Evolutionary conservation across 2,329 filamentous ascomycete species (phyloP).

Genomic region (Ambrosiella beaveri): DNA sequence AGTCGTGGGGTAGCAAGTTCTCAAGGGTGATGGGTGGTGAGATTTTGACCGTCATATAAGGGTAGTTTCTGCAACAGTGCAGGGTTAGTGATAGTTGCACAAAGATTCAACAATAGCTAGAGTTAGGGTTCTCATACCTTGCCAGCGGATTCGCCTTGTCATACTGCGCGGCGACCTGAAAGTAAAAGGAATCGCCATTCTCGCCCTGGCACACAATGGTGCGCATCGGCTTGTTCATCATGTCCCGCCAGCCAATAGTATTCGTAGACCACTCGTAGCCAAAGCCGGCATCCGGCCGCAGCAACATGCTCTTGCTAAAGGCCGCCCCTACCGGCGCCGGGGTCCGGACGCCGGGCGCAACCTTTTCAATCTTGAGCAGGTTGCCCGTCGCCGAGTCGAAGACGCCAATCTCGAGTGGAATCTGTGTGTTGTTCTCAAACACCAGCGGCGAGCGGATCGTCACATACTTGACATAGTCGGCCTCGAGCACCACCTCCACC

Average conservation of each 20-base stretch:
- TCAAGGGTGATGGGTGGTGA: conserved; percentile 88
- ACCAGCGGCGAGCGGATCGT: conserved; percentile 82
- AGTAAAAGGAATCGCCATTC: conserved; percentile 81
- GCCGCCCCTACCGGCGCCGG: conserved; percentile 86
- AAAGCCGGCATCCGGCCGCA: conserved; percentile 88
- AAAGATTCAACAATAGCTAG: neutral
- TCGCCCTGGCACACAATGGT: conserved; percentile 83
- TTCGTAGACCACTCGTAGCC: conserved; percentile 92
- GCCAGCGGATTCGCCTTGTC: conserved; percentile 72
- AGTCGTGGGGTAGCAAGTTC: conserved; percentile 89
- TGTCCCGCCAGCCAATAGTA: conserved; percentile 78
- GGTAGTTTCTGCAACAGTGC: conserved; percentile 47
- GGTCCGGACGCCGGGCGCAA: conserved; percentile 74
- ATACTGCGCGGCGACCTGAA: conserved; percentile 78
- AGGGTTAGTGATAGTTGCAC: neutral
- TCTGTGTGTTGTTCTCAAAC: conserved; percentile 92
- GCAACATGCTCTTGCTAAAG: conserved; percentile 70
- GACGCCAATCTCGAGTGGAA: conserved; percentile 83
- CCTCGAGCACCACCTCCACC: conserved; percentile 78
- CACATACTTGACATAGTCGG: conserved; percentile 95
- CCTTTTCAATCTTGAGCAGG: conserved; percentile 93
- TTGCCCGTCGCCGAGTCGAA: conserved; percentile 77
- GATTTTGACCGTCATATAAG: conserved; percentile 83
- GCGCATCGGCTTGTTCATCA: conserved; percentile 67
- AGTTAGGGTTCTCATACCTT: conserved; percentile 29